Evolutionary conservation across 2,329 filamentous ascomycete species (phyloP), one percentile per base, ranked within the genome.

Genomic region (Cryphonectria parasitica): DNA sequence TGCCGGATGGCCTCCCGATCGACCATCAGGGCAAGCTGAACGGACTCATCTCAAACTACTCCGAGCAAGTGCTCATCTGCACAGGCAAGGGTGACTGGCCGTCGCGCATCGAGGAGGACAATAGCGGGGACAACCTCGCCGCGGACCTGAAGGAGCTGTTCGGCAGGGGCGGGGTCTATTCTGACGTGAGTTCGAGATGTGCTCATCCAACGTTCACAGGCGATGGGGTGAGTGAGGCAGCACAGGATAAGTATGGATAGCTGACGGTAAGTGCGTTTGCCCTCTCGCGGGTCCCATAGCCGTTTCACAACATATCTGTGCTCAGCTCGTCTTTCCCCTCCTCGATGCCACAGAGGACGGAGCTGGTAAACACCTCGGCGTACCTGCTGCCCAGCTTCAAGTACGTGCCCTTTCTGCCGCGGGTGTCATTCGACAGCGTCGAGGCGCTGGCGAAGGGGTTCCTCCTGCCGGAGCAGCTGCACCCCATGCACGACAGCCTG

Each of bases 381-480:
- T 92, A 95, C 77, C 85, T 97, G 28, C 88, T 97, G 43, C 95
- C 95, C 2, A 90, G 89, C 78, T 97, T 97, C 84, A 91, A 90
- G 80, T 94, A 94, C 79, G 84, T 97, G 22, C 89, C 91, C 0
- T 88, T 87, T 69, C 87, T 97, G 58, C 90, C 92, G 2, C 86
- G 89, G 22, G 84, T 89, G 0, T 86, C 85, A 0, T 85, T 87
- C 71, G 83, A 89, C 72, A 84, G 84, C 69, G 84, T 86, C 25
- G 80, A 87, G 74, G 85, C 86, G 4, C 81, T 91, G 2, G 87
- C 91, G 28, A 88, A 89, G 77, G 91, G 88, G 0, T 92, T 89
- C 74, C 79, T 94, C 11, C 85, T 92, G 1, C 90, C 92, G 0
- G 82, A 83, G 34, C 85, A 83, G 73, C 85, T 93, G 22, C 89